Base-by-base conservation (phyloP, 495 filamentous ascomycete species). In the Lasiosphaeria miniovina region DNA sequence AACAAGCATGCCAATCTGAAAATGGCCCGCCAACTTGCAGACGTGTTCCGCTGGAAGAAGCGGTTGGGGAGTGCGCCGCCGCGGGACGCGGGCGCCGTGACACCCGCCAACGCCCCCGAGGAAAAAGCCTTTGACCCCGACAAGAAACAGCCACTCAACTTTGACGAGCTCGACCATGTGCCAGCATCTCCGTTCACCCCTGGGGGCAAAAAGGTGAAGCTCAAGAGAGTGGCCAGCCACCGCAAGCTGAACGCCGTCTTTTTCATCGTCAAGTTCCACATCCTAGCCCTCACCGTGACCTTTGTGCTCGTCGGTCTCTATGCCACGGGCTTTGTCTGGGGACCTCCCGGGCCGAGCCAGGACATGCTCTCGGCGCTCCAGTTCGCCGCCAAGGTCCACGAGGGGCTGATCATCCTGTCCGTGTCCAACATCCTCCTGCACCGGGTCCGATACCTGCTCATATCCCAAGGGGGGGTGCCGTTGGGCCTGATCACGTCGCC, bases 371-470 rank as follows among this genome's bases (percentile, higher is more conserved):
- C 43, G 11, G 43, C 43, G 32, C 57, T 60, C 6, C 51, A 46
- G 24, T 59, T 59, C 50, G 49, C 40, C 6, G 57, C 57, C 24
- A 60, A 60, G 51, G 31, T 54, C 11, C 51, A 60, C 50, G 57
- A 60, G 17, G n/a, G 24, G 24, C 11, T 49, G 12, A 48, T 60
- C 57, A 49, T 49, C 51, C 14, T 36, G 8, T 60, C 57, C 3
- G 36, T 60, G 7, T 53, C 51, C 36, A 46, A 60, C 51, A 60
- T 60, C 31, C 33, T 60, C 38, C 49, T 24, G 10, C 51, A 60
- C 34, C 57, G 51, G 10, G 31, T 60, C 14, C 50, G 57, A 35
- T 53, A 53, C 36, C 15, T 43, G 10, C 40, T 60, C 14, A 15
- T 60, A 14, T 4, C 24, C 6, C 17, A 54, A 2, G 57, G 38